Conservation (phyloP, 805 yeast species). For the Pichia kluyveri region DNA sequence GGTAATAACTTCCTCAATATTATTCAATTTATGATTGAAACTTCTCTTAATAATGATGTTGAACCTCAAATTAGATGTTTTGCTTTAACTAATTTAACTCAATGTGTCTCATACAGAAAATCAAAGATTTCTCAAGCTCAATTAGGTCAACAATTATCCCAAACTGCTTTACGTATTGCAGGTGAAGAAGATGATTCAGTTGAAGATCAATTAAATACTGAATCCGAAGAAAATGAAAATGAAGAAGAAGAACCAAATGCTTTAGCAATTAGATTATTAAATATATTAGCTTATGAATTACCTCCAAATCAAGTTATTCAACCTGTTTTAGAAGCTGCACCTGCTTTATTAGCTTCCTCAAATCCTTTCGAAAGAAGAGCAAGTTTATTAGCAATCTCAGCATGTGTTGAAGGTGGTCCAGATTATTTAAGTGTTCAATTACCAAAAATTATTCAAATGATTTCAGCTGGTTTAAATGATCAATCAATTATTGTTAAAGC, state of each 20-base stretch:
- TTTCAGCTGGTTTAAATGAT: slow-evolving; percentile 73
- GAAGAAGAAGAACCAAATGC: slow-evolving; percentile 79
- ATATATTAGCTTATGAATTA: slow-evolving; percentile 68
- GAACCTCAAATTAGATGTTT: slow-evolving; percentile 79
- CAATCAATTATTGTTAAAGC: slow-evolving; percentile 65
- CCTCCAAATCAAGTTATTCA: slow-evolving; percentile 89
- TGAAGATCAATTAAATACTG: slow-evolving; percentile 63
- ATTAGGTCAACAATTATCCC: slow-evolving; percentile 73
- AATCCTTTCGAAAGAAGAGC: slow-evolving; percentile 80
- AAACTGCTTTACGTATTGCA: slow-evolving; percentile 66
- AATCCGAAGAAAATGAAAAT: slow-evolving; percentile 86
- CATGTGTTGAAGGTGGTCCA: slow-evolving; percentile 87
- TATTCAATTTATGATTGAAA: slow-evolving; percentile 65
- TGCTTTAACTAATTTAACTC: slow-evolving; percentile 76
- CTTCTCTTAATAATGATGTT: slow-evolving; percentile 53
- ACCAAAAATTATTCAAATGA: slow-evolving; percentile 59
- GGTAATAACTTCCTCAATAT: slow-evolving; percentile 67
- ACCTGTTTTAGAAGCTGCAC: slow-evolving; percentile 63
- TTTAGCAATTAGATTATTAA: slow-evolving; percentile 72
- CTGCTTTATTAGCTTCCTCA: slow-evolving; percentile 48
- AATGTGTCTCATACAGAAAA: slow-evolving; percentile 72
- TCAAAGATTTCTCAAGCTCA: slow-evolving; percentile 70
- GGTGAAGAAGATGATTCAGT: slow-evolving; percentile 75
- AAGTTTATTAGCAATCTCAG: slow-evolving; percentile 72
- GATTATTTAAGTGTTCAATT: slow-evolving; percentile 77